Base-by-base conservation (phyloP, 2,329 filamentous ascomycete species). In the Trichophyton equinum region DNA sequence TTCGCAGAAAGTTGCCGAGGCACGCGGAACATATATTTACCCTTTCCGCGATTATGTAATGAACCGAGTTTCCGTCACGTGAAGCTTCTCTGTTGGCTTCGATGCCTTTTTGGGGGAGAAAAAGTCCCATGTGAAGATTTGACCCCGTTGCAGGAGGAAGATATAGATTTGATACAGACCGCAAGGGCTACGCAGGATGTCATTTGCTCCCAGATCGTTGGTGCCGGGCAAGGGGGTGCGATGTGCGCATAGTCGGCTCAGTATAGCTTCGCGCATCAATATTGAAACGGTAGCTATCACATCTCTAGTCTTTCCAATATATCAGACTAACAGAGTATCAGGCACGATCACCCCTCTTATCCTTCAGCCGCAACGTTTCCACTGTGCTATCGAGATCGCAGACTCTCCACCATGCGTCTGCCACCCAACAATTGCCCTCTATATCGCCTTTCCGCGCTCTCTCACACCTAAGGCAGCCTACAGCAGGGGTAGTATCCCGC, bases 1-100 rank as follows among this genome's bases (percentile, higher is more conserved):
- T 38, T 38, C 2, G 60, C 36, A 61, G 60, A 65, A 68, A 68
- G 65, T 64, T 68, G 65, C 72, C 72, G 71, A 73, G 72, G 72
- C 66, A 62, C 59, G 42, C 58, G 65, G 60, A 66, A 60, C n/a
- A 67, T 65, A 46, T 38, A 46, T 66, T 70, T 49, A 66, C 67
- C 67, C 67, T 53, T 47, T 59, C 58, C 59, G 51, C 13, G 51
- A 18, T 55, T 55, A 55, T 1, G n/a, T 55, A 7, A 36, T 55
- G 9, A 4, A 18, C 46, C 46, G 46, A 51, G 46, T 13, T 38
- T 13, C 33, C 33, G 2, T 51, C 46, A 51, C 46, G 46, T 51
- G 46, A 51, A 51, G 22, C 20, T 51, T 15, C 8, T 42, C 38
- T 27, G 27, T 7, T 30, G 27, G 27, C 27, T 7, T 44, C 3